Evolutionary conservation across 2,329 filamentous ascomycete species (phyloP), one percentile per base, ranked within the genome.

Genomic region (Alternaria hordeiaustralica): DNA sequence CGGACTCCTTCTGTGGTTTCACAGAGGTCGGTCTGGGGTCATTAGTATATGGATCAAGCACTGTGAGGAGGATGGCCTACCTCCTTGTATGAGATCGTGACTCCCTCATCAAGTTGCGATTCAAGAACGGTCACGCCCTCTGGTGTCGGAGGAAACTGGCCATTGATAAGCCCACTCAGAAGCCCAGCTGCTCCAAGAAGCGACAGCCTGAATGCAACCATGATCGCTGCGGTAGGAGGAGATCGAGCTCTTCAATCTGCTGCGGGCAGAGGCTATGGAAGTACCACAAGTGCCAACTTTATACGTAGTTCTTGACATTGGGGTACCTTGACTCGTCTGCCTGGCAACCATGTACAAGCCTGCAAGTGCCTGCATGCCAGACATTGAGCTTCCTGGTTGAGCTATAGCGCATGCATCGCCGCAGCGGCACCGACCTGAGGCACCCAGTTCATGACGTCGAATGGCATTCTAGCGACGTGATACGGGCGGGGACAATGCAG

Each of bases 1-100:
- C 82, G 84, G 47, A 88, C 86, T 9, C 84, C 83, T 10, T 82
- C 79, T 0, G 85, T 88, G 2, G 86, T 87, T 75, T 89, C 87
- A 72, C 87, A 89, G 20, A 89, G 83, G 18, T 78, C 67, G 20
- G 72, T 78, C 76, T 78, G 13, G 3, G n/a, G 28, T 28, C 2
- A 36, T 61, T n/a, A 63, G 61, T 30, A 10, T 8, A 18, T 13
- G 5, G 7, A 12, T 12, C 3, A 44, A 10, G 8, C 3, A 13
- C 4, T 44, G 26, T 9, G 43, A 0, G 10, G 15, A 13, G 21
- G n/a, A 11, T 13, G n/a, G 53, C 44, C 9, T 25, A 80, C 81
- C 71, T 83, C 79, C 66, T 84, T 84, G 70, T 83, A 84, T 5
- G 80, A 78, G 36, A 85, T 81, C 10, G 74, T 75, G 20, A 83